These are phyloP conservation scores for Lipomyces yamadae DNA, from an alignment of 805 yeast genomes.

Conservation along the genomic window DNA sequence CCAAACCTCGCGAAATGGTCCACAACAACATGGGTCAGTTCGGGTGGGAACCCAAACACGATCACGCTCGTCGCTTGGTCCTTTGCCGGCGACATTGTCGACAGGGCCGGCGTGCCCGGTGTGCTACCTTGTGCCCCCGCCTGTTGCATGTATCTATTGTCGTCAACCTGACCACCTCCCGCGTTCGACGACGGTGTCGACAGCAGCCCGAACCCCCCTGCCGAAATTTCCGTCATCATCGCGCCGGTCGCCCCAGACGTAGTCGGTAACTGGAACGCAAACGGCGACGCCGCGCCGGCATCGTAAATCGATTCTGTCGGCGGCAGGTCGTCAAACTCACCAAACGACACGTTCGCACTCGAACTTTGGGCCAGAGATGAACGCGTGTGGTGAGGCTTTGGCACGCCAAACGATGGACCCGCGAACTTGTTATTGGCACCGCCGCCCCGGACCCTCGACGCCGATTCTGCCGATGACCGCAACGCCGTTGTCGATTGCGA, in stretches of 20 bases:
- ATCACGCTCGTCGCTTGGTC: slow-evolving; percentile 55
- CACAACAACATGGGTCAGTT: slow-evolving; percentile 66
- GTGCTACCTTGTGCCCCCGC: slow-evolving; percentile 32
- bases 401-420: slow-evolving; percentile 40
- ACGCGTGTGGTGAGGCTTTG: slow-evolving; percentile 36
- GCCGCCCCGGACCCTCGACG: slow-evolving; percentile 3
- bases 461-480: neutral
- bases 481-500: slow-evolving; percentile 6
- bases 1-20: slow-evolving; percentile 82
- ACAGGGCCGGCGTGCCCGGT: slow-evolving; percentile 31
- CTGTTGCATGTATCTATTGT: neutral
- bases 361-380: slow-evolving; percentile 7
- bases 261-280: slow-evolving; percentile 34
- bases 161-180: slow-evolving; percentile 24
- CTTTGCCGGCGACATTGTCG: slow-evolving; percentile 5
- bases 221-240: neutral
- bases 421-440: slow-evolving; percentile 28
- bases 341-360: slow-evolving; percentile 10
- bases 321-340: slow-evolving; percentile 29
- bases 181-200: slow-evolving; percentile 40
- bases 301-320: slow-evolving; percentile 36
- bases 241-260: slow-evolving; percentile 8
- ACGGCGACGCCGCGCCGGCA: slow-evolving; percentile 32
- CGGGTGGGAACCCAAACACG: slow-evolving; percentile 88
- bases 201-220: neutral